Conservation (phyloP, 78 protist species). For the Speleostelium caveatum region DNA sequence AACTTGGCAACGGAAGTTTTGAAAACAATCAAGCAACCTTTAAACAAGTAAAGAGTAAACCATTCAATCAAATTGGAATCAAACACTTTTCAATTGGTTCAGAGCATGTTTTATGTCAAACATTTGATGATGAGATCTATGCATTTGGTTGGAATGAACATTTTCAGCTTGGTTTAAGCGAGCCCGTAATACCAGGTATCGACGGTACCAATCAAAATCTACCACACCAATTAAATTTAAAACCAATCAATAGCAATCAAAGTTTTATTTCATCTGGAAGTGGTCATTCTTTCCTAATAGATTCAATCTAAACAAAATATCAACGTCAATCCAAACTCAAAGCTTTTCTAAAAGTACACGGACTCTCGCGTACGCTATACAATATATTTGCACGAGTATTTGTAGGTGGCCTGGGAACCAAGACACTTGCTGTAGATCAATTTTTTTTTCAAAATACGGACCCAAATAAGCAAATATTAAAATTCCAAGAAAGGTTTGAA, state of each 20-base stretch:
- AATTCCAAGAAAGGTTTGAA: too few species aligned
- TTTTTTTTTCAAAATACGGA: too few species aligned
- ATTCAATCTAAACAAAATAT: not conserved
- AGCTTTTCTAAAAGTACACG: too few species aligned
- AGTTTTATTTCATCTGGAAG: slow-evolving; percentile 11
- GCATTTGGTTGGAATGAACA: slow-evolving; percentile 78
- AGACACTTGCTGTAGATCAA: too few species aligned
- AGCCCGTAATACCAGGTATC: slow-evolving; percentile 14
- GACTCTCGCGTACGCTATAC: too few species aligned
- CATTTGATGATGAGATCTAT: not conserved
- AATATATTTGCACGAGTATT: too few species aligned
- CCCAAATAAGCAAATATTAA: too few species aligned
- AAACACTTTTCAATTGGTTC: slow-evolving; percentile 46
- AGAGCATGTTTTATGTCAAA: slow-evolving; percentile 23
- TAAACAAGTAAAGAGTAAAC: not conserved
- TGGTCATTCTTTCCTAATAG: slow-evolving; percentile 43
- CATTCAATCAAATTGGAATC: not conserved
- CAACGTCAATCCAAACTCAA: too few species aligned
- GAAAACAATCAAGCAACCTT: not conserved
- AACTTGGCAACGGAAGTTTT: slow-evolving; percentile 24
- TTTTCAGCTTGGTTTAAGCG: slow-evolving; percentile 42
- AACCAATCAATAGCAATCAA: too few species aligned
- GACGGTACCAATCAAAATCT: slow-evolving; percentile 47
- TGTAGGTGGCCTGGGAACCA: too few species aligned
- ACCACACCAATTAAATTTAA: slow-evolving; percentile 1